Base-by-base conservation (phyloP, 352 stramenopile species). In the Phytophthora macrochlamydospora region DNA sequence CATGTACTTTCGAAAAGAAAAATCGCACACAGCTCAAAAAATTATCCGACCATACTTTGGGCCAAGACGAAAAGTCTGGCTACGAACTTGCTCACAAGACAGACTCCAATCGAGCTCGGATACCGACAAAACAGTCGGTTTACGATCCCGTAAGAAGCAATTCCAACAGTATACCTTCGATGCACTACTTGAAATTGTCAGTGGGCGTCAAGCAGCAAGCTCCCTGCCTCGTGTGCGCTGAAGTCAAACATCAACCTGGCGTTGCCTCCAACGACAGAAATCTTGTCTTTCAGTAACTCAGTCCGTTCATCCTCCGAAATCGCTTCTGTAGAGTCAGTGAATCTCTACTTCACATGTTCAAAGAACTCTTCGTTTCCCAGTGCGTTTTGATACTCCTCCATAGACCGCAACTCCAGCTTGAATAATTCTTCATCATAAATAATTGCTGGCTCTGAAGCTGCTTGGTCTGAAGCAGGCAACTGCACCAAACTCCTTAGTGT, bases 271-370 rank as follows among this genome's bases (percentile, higher is more conserved):
- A 32, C 58, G 50, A 59, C 42, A 40, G 18, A 44, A 51, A 29
- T 54, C 7, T 42, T 65, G 24, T 46, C 37, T 53, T 65, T 50
- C 49, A 65, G 42, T 43, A 65, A 53, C 44, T 54, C 8, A 38
- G 43, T 54, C 13, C 58, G 49, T 40, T 65, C 58, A 56, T 59
- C 38, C 49, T 33, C 33, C n/a, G 11, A 12, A 18, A 53, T 4
- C 1, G 12, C 35, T 48, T 54, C 42, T 24, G 50, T 32, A 28
- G 46, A 37, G 38, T 63, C 56, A 42, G 58, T 65, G 18, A 65
- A 54, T 4, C 51, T 65, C 6, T 37, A 4, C 32, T 48, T 53
- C 32, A 65, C 58, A n/a, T 54, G 40, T 24, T 46, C 12, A 46
- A 46, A 46, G 40, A 46, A 46, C 9, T 46, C 40, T 14, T 46